Evolutionary conservation across 345 rosid genomes (phyloP).

Genomic region (Euclidium syriacum): DNA sequence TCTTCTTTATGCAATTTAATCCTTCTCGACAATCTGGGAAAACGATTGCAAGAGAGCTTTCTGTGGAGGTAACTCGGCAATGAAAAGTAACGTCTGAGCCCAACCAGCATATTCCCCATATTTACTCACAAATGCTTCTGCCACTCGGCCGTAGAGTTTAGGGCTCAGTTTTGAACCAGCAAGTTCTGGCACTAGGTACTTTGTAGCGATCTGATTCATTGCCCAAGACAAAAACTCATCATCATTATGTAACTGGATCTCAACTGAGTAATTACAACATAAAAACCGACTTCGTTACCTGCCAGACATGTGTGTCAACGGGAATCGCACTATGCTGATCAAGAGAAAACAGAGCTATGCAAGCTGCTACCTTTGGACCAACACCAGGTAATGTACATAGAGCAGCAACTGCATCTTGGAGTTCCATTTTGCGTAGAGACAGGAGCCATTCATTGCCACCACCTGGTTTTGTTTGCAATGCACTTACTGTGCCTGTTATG

Average conservation of each 20-base stretch:
- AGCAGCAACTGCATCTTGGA: conserved; percentile 54
- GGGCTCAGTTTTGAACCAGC: conserved; percentile 67
- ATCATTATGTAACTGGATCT: not conserved
- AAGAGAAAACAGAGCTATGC: conserved; percentile 88
- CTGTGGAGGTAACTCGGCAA: conserved; percentile 86
- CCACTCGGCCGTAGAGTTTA: conserved; percentile 64
- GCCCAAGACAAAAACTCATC: conserved; percentile 16
- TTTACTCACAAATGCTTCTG: conserved; percentile 88
- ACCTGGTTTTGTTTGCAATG: conserved; percentile 63
- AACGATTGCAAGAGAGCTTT: conserved; percentile 56
- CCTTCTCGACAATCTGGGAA: conserved; percentile 28
- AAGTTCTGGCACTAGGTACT: conserved; percentile 74
- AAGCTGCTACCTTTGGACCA: conserved; percentile 93
- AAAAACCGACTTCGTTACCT: conserved; percentile 39
- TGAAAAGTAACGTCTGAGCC: conserved; percentile 92
- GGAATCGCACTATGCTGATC: conserved; percentile 95
- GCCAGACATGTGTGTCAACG: conserved; percentile 95
- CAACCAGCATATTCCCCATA: conserved; percentile 95
- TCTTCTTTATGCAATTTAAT: conserved; percentile 28
- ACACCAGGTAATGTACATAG: conserved; percentile 86
- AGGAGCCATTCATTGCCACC: conserved; percentile 80
- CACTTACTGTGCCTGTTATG: conserved; percentile 56
- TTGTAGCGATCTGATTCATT: conserved; percentile 68
- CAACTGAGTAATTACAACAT: not conserved
- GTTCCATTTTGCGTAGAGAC: conserved; percentile 70